phyloP scores from a whole-genome alignment of 768 basidiomycete genomes.

The Russula virescens region DNA sequence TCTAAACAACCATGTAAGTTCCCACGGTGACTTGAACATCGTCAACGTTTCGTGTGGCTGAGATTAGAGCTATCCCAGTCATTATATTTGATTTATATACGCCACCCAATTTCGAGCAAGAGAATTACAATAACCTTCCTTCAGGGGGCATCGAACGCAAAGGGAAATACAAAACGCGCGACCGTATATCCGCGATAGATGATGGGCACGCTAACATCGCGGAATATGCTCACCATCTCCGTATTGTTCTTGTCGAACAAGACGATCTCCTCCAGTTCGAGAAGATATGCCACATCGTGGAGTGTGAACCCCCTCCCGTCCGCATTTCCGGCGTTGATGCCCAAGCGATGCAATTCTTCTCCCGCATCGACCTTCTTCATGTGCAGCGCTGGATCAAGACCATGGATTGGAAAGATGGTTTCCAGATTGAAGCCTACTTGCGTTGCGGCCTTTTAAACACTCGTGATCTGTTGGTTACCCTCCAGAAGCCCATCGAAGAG shows the following conservation, averaged over 20 bases:
- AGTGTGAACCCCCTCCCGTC: slow-evolving; percentile 31
- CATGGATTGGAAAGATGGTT: slow-evolving; percentile 62
- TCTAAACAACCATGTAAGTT: slow-evolving; percentile 10
- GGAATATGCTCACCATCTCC: slow-evolving; percentile 67
- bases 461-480: slow-evolving; percentile 41
- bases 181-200: slow-evolving; percentile 54
- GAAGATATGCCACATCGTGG: slow-evolving; percentile 47
- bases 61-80: background rate
- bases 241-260: slow-evolving; percentile 52
- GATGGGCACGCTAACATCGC: slow-evolving; percentile 54
- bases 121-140: slow-evolving; percentile 49
- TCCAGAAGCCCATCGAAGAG: slow-evolving; percentile 41
- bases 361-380: slow-evolving; percentile 39
- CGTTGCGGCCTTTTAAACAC: slow-evolving; percentile 62
- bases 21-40: background rate
- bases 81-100: slow-evolving; percentile 26
- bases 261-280: slow-evolving; percentile 48
- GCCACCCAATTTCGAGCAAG: slow-evolving; percentile 58
- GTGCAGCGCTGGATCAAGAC: slow-evolving; percentile 40
- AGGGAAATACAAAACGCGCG: slow-evolving; percentile 40
- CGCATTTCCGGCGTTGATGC: slow-evolving; percentile 42
- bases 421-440: slow-evolving; percentile 69
- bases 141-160: slow-evolving; percentile 37
- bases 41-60: background rate
- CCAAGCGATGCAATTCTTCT: slow-evolving; percentile 45